phyloP scores from a whole-genome alignment of 805 yeast species.

The Ogataea ganodermae region DNA sequence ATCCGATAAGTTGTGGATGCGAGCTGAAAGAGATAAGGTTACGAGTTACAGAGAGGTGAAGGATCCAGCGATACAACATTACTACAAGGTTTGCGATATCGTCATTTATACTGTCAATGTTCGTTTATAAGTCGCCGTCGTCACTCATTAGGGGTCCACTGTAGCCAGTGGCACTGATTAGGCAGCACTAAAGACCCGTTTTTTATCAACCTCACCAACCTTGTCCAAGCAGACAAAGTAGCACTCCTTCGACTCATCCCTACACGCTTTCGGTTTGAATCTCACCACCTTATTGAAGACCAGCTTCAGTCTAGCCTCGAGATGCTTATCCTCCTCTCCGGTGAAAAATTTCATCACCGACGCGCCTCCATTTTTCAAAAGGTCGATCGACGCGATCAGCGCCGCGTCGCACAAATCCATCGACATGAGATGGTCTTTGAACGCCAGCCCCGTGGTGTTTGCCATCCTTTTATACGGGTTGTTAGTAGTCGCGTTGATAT shows the following conservation, averaged over 20 bases:
- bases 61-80: no score
- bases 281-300: conserved; percentile 66
- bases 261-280: conserved; percentile 79
- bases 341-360: conserved; percentile 83
- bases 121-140: no score
- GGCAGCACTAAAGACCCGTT: conserved; percentile 41
- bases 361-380: conserved; percentile 69
- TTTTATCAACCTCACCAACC: conserved; percentile 46
- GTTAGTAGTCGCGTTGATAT: conserved; percentile 69
- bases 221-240: conserved; percentile 69
- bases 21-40: background rate
- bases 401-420: conserved; percentile 95
- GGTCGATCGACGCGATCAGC: conserved; percentile 66
- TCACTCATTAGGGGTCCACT: no score
- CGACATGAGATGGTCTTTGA: conserved; percentile 80
- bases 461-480: conserved; percentile 87
- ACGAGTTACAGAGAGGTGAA: no score
- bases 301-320: conserved; percentile 59
- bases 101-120: no score
- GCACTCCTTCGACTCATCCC: conserved; percentile 78
- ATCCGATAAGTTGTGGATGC: background rate
- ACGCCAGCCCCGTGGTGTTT: conserved; percentile 81
- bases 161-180: no score
- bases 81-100: no score
- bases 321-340: conserved; percentile 71